Base-by-base conservation (phyloP, 495 filamentous ascomycete genomes). In the Tuber aestivum region DNA sequence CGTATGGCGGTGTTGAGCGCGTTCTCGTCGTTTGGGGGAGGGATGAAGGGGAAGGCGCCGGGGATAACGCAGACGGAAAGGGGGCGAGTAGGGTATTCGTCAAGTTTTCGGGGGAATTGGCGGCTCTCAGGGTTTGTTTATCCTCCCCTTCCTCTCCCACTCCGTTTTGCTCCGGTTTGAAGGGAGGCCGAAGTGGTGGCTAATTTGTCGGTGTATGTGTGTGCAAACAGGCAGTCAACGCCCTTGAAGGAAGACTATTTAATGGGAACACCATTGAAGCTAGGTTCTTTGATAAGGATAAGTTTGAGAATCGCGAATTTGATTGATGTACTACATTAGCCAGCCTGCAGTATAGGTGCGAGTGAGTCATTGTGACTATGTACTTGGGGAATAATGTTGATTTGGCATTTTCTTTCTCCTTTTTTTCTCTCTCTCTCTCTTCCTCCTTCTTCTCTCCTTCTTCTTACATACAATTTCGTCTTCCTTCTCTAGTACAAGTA, bases 1-100 rank as follows among this genome's bases (percentile, higher is more conserved):
- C 94, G 88, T 99, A 97, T 83, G 95, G 95, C 16, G 87, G 88
- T 37, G 93, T 99, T 3, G 94, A 97, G 85, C 85, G 94, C 78
- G 88, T 99, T 27, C 91, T 89, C 79, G 91, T 97, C 56, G 86
- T 93, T 77, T 85, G 88, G 48, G 78, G 70, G 16, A 61, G 9
- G 50, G 48, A 12, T 27, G 48, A 32, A 9, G 73, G 27, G 61
- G 70, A 44, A 44, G 73, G 65, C 5, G 23, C 21, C 3, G 50
- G n/a, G 10, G 50, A 61, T n/a, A 27, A 18, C 5, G 37, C n/a
- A 12, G 65, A 40, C 9, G 70, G 8, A 27, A 70, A 41, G 40
- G 45, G 18, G 20, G 85, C 87, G 45, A 84, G 88, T 8, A 88
- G 89, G 32, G 95, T 98, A 23, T 99, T 95, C 85, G 92, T 99